These are phyloP conservation scores for Cynara cardunculus DNA, from an alignment of 129 eudicot species.

Conservation along the genomic window DNA sequence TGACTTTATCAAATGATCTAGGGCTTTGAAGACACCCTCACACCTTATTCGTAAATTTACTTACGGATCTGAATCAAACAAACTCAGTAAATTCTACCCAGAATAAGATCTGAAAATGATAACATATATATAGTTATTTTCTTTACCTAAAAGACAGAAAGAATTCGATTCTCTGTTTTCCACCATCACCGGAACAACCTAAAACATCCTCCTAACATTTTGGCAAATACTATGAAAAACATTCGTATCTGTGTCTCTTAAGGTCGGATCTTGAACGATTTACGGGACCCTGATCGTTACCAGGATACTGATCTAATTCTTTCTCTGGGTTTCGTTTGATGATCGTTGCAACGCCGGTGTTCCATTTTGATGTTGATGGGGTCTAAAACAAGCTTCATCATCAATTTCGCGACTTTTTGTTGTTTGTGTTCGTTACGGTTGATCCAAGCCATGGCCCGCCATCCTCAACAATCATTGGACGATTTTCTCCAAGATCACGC, in stretches of 20 bases:
- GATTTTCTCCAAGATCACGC: constrained; percentile 50
- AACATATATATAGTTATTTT: neutral
- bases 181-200: constrained; percentile 12
- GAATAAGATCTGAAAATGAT: neutral
- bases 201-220: constrained; percentile 21
- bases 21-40: neutral
- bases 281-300: neutral
- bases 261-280: neutral
- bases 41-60: neutral
- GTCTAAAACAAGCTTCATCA: constrained; percentile 40
- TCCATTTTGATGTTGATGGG: constrained; percentile 40
- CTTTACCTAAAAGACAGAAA: neutral
- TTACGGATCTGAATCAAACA: neutral
- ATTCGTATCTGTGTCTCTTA: neutral
- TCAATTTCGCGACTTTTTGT: constrained; percentile 30
- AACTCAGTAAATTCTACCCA: neutral
- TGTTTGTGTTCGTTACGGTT: constrained; percentile 8
- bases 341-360: constrained; percentile 5
- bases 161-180: constrained; percentile 9
- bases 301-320: neutral
- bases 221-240: constrained; percentile 6
- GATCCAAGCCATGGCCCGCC: constrained; percentile 20
- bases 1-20: neutral
- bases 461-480: constrained; percentile 37
- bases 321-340: neutral